Conservation (phyloP, 495 filamentous ascomycete species). For the Glonium stellatum region DNA sequence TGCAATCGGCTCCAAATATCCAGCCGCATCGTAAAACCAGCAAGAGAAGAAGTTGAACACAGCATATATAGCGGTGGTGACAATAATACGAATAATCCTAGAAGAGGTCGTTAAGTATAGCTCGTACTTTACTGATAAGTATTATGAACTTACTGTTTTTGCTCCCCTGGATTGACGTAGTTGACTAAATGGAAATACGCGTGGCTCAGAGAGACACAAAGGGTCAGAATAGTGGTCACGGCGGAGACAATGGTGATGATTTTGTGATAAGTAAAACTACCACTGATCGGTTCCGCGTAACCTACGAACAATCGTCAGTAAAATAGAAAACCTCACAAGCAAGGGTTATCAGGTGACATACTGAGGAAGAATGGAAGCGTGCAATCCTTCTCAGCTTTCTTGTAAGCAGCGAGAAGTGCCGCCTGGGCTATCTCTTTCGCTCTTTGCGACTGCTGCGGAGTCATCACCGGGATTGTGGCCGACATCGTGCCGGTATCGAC, state of each 20-base stretch:
- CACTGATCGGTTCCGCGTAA: neutral
- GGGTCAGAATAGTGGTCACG: neutral
- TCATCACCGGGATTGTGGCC: neutral
- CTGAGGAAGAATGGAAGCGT: neutral
- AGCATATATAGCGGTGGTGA: constrained; percentile 11
- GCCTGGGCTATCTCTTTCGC: neutral
- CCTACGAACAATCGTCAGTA: neutral
- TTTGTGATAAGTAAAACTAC: constrained; percentile 7
- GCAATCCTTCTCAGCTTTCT: neutral
- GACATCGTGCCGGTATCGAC: neutral
- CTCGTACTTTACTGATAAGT: neutral
- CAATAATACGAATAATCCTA: constrained; percentile 7
- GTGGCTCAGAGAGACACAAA: constrained; percentile 1
- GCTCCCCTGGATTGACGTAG: constrained; percentile 11
- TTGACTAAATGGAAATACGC: constrained; percentile 5
- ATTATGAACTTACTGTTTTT: constrained; percentile 6
- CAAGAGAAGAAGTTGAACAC: constrained; percentile 13
- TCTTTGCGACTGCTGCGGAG: neutral
- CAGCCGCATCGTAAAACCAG: constrained; percentile 9
- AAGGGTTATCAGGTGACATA: neutral
- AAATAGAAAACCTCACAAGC: neutral
- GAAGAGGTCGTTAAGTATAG: neutral
- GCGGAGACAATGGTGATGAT: constrained; percentile 5
- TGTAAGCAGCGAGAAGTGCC: neutral
- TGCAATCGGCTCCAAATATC: constrained; percentile 6